Percentiles rank a stretch among this genome's conserved stretches.
phyloP scores from a whole-genome alignment of 257 asterid genomes.

The Rauvolfia tetraphylla region DNA sequence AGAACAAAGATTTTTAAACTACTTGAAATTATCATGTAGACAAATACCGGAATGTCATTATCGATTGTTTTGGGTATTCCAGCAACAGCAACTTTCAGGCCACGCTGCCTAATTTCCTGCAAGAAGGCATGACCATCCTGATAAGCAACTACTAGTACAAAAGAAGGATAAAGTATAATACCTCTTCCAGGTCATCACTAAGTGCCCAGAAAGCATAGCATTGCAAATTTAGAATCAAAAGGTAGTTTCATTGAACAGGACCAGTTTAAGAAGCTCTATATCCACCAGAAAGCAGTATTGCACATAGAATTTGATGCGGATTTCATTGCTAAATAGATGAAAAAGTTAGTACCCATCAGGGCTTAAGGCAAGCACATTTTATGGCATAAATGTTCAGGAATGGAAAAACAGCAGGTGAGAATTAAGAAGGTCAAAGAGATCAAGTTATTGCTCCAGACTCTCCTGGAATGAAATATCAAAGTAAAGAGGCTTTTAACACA shows the following conservation, averaged over 20 bases:
- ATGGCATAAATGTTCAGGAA: background rate
- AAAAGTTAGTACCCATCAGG: background rate
- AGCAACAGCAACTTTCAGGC: constrained; percentile 79
- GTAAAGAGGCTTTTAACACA: background rate
- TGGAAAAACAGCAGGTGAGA: background rate
- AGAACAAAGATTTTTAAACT: background rate
- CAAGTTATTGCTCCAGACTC: background rate
- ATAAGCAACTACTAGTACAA: background rate
- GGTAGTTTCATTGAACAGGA: background rate
- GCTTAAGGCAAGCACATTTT: background rate
- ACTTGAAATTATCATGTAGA: background rate
- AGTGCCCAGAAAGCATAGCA: background rate
- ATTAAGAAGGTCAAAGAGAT: background rate
- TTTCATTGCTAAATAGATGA: background rate
- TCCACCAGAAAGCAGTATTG: background rate
- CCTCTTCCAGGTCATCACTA: background rate
- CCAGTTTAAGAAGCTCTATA: background rate
- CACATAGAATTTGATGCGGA: background rate
- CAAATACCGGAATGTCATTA: constrained; percentile 88
- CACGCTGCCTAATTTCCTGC: constrained; percentile 90
- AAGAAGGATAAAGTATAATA: background rate
- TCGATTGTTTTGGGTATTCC: constrained; percentile 98
- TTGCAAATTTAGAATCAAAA: background rate
- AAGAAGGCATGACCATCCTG: constrained; percentile 18
- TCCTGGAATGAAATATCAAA: background rate